phyloP scores from a whole-genome alignment of 202 grass and related monocot genomes.

The Carex sylvatica region DNA sequence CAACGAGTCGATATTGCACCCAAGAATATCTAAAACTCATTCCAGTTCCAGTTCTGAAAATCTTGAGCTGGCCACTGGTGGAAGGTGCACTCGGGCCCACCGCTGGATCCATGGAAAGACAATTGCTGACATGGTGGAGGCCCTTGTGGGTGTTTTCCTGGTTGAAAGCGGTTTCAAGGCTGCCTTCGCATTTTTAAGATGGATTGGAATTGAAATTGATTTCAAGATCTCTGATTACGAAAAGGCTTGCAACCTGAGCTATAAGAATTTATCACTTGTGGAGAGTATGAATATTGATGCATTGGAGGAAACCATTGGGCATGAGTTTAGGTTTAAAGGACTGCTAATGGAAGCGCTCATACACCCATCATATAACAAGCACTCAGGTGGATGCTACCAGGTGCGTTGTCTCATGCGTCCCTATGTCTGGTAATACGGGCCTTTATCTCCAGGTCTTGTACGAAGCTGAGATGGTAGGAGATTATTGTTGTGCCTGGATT shows the following conservation, averaged over 20 bases:
- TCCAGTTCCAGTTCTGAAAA: constrained; percentile 9
- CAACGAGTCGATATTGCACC: constrained; percentile 49
- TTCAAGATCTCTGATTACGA: constrained; percentile 56
- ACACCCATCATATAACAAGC: constrained; percentile 78
- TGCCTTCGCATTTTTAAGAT: constrained; percentile 74
- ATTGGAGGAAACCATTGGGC: constrained; percentile 64
- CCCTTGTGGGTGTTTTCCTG: constrained; percentile 83
- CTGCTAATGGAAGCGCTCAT: constrained; percentile 76
- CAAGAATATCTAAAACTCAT: constrained; percentile 35
- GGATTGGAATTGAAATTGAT: constrained; percentile 72
- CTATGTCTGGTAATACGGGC: background rate
- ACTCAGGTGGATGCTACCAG: constrained; percentile 93
- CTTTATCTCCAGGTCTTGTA: background rate
- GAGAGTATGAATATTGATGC: constrained; percentile 37
- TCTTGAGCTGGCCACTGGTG: background rate
- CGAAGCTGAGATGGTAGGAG: background rate
- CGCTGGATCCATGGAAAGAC: constrained; percentile 84
- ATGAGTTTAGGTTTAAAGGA: constrained; percentile 68
- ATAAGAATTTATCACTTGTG: constrained; percentile 61
- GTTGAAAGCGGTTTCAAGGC: constrained; percentile 92
- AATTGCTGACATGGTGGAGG: constrained; percentile 87
- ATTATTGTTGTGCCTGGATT: constrained; percentile 4
- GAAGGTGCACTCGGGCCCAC: constrained; percentile 73
- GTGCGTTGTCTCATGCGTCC: constrained; percentile 27
- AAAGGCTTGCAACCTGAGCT: constrained; percentile 50